Evolutionary conservation across 176 grass and related monocot genomes (phyloP).

Genomic region (Cymbopogon citratus): DNA sequence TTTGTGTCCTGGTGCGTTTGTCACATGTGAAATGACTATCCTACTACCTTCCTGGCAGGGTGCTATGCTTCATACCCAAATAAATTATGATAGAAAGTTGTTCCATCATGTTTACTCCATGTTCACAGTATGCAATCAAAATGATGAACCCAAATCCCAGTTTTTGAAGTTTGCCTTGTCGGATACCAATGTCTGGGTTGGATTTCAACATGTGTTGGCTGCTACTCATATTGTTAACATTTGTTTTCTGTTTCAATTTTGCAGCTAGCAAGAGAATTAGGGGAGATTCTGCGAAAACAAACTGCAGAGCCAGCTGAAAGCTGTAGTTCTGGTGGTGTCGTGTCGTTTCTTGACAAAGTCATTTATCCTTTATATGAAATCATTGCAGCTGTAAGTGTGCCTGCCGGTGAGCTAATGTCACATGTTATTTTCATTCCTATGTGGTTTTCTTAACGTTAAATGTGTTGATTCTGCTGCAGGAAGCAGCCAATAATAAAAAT

Average conservation of each 20-base stretch:
- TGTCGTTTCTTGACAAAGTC: constrained; percentile 87
- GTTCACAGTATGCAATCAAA: neutral
- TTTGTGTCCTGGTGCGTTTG: neutral
- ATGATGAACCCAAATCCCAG: neutral
- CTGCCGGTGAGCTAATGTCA: constrained; percentile 5
- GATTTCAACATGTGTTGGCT: neutral
- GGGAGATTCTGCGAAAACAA: constrained; percentile 55
- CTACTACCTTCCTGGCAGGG: neutral
- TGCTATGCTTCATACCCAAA: neutral
- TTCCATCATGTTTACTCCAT: neutral
- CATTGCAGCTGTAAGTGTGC: constrained; percentile 63
- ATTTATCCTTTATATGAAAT: constrained; percentile 83
- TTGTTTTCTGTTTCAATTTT: constrained; percentile 21
- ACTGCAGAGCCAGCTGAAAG: constrained; percentile 57
- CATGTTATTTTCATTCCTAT: constrained; percentile 9
- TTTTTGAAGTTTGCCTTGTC: neutral
- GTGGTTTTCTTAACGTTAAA: constrained; percentile 9
- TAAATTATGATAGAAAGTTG: neutral
- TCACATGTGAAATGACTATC: neutral
- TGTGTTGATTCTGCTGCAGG: constrained; percentile 52
- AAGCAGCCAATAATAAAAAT: constrained; percentile 70
- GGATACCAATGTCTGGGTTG: neutral
- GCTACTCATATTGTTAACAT: neutral
- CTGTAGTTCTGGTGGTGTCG: constrained; percentile 43
- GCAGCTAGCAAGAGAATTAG: constrained; percentile 81